These are phyloP conservation scores for Starmera quercuum DNA, from an alignment of 805 yeast genomes.

Conservation along the genomic window DNA sequence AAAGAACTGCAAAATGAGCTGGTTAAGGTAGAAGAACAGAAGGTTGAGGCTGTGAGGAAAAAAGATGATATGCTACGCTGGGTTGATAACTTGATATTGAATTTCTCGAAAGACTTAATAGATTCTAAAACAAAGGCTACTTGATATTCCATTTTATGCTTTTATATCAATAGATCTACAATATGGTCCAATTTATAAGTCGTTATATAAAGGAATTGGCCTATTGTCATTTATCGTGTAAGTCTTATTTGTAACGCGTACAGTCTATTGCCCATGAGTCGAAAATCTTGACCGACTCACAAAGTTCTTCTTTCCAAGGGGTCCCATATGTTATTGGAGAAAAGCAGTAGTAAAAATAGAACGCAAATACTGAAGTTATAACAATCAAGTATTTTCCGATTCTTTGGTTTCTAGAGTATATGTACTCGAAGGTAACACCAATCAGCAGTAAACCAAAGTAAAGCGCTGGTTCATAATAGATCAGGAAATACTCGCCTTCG, in stretches of 20 bases:
- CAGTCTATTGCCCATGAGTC: constrained; percentile 39
- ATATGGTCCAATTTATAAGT: constrained; percentile 1
- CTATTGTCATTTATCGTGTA: too few species aligned
- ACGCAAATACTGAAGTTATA: constrained; percentile 9
- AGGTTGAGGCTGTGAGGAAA: constrained; percentile 47
- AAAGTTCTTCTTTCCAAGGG: constrained; percentile 34
- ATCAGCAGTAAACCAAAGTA: constrained; percentile 39
- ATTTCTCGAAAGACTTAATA: constrained; percentile 31
- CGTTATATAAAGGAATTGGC: too few species aligned
- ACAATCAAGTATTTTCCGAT: constrained; percentile 22
- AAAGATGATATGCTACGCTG: constrained; percentile 56
- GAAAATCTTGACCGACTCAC: constrained; percentile 29
- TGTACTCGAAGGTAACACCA: constrained; percentile 37
- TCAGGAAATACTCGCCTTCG: constrained; percentile 28
- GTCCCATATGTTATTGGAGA: constrained; percentile 42
- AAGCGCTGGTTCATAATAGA: constrained; percentile 42
- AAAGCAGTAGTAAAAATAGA: constrained; percentile 19
- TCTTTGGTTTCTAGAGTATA: constrained; percentile 20
- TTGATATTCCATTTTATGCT: too few species aligned
- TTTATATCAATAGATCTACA: background rate
- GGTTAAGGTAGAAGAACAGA: constrained; percentile 48
- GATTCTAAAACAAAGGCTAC: constrained; percentile 22
- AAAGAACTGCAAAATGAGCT: constrained; percentile 56
- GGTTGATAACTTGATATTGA: constrained; percentile 60
- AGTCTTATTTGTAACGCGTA: constrained; percentile 2